Conservation (phyloP, 1,139 yeast species). For the Dujonia santamariae region DNA sequence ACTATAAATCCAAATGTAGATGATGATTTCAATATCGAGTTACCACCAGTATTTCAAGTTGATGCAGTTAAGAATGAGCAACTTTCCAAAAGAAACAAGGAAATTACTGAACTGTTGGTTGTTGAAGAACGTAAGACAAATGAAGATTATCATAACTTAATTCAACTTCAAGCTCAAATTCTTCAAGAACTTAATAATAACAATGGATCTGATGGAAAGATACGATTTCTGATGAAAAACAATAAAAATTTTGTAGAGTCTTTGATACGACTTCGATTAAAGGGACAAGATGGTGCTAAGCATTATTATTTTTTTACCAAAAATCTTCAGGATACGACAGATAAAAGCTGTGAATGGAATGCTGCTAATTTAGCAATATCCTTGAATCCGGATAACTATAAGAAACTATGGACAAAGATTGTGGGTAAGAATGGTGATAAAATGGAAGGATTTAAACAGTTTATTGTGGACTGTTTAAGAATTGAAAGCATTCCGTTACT, state of each 20-base stretch:
- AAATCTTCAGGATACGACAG: too few species aligned
- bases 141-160: conserved; percentile 14
- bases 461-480: too few species aligned
- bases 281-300: conserved; percentile 2
- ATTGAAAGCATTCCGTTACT: too few species aligned
- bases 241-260: conserved; percentile 5
- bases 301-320: conserved; percentile 7
- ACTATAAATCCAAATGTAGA: neutral
- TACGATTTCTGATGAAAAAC: conserved; percentile 5
- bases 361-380: too few species aligned
- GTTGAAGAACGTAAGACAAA: conserved; percentile 14
- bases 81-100: conserved; percentile 15
- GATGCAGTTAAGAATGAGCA: conserved; percentile 25
- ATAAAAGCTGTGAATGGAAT: too few species aligned
- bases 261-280: conserved; percentile 1
- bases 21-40: conserved; percentile 18
- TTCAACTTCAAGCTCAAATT: conserved; percentile 4
- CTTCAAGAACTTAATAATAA: conserved; percentile 6
- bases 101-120: conserved; percentile 16
- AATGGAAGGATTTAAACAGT: too few species aligned
- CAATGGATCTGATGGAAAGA: conserved; percentile 6
- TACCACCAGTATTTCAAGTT: conserved; percentile 26
- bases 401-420: too few species aligned
- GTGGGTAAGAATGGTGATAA: too few species aligned
- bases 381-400: too few species aligned